Conservation (phyloP, 768 basidiomycete species). For the Lentinula lateritia region DNA sequence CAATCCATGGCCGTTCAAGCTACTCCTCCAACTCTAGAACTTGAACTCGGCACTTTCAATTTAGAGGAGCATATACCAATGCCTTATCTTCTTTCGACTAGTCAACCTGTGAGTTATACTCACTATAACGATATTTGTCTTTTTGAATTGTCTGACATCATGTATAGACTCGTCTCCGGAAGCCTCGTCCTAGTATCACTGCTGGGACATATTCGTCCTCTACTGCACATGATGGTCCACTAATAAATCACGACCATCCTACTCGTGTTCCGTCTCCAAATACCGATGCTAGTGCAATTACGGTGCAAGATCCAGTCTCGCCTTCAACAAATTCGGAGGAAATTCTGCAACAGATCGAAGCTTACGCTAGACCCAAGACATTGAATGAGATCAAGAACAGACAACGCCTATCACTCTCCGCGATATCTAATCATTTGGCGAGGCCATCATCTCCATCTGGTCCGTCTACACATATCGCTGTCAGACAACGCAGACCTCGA, state of each 20-base stretch:
- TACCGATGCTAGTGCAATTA: not conserved
- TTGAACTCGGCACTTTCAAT: not conserved
- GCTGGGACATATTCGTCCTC: conserved; percentile 12
- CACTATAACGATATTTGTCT: not conserved
- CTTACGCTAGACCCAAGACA: conserved; percentile 5
- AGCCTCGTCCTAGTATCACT: conserved; percentile 14
- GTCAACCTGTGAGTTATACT: not conserved
- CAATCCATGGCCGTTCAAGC: not conserved
- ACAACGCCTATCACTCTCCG: conserved; percentile 30
- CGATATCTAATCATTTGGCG: conserved; percentile 11
- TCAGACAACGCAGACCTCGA: conserved; percentile 3
- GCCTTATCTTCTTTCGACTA: not conserved
- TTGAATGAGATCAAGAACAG: conserved; percentile 31
- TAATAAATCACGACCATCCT: not conserved
- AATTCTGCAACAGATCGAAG: not conserved
- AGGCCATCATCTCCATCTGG: not conserved
- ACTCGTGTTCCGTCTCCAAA: not conserved
- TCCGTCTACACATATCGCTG: not conserved
- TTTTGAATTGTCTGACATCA: not conserved
- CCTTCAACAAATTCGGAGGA: not conserved
- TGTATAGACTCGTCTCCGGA: conserved; percentile 9
- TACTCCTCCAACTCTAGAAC: not conserved
- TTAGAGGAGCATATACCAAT: not conserved
- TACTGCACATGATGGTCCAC: not conserved
- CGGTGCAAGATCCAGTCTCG: conserved; percentile 14